Evolutionary conservation across 768 basidiomycete species (phyloP).

Genomic region (Leccinum truebloodii): DNA sequence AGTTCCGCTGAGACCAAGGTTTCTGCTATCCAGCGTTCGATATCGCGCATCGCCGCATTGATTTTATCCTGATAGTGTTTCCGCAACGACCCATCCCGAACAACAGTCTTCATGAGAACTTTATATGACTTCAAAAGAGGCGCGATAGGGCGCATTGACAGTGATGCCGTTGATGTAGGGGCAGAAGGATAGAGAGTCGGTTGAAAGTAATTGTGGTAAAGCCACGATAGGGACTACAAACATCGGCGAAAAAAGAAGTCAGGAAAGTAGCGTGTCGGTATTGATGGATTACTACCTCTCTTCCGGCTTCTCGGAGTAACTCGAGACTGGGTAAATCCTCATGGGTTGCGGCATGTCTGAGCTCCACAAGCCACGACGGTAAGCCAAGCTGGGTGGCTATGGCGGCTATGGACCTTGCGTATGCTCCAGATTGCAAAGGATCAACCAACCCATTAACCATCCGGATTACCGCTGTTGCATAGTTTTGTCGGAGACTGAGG

Average conservation of each 20-base stretch:
- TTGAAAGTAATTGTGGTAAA: constrained; percentile 81
- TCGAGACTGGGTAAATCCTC: constrained; percentile 89
- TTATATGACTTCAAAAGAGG: constrained; percentile 81
- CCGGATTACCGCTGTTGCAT: constrained; percentile 79
- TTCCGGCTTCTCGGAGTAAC: constrained; percentile 72
- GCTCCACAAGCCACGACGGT: constrained; percentile 86
- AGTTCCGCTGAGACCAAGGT: constrained; percentile 61
- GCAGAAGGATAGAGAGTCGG: constrained; percentile 65
- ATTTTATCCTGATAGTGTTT: constrained; percentile 52
- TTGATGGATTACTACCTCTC: constrained; percentile 50
- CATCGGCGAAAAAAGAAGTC: constrained; percentile 7
- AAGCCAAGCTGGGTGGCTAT: constrained; percentile 86
- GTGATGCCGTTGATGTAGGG: constrained; percentile 31
- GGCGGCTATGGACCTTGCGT: constrained; percentile 86
- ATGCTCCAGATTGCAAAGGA: constrained; percentile 85
- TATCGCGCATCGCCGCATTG: constrained; percentile 50
- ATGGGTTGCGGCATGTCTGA: constrained; percentile 94
- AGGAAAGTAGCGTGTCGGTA: constrained; percentile 2
- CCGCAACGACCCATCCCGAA: constrained; percentile 64
- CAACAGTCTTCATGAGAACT: constrained; percentile 55
- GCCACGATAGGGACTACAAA: constrained; percentile 75
- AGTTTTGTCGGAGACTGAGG: constrained; percentile 70
- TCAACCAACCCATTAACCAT: constrained; percentile 96
- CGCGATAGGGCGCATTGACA: constrained; percentile 53
- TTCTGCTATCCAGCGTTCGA: constrained; percentile 82